A percentile compares a stretch with the other conserved stretches of the same genome.
Conservation (phyloP, 1,284 basidiomycete genomes). For the Puccinia hordei region DNA sequence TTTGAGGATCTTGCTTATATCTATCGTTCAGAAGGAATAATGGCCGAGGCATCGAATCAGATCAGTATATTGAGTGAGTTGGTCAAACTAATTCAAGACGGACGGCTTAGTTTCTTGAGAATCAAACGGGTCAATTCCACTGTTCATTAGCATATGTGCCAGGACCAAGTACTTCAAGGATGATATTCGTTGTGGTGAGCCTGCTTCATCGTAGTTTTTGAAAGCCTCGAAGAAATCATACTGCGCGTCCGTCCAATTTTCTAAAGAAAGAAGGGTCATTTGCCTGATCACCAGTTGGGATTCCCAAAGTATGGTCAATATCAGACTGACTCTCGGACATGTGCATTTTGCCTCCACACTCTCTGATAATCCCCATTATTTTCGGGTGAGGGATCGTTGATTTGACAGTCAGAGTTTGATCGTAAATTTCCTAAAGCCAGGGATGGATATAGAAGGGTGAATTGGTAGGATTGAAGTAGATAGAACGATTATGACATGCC, state of each 20-base stretch:
- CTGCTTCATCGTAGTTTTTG: slow-evolving; percentile 96
- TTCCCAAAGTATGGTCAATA: background rate
- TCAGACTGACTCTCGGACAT: slow-evolving; percentile 87
- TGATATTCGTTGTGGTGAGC: slow-evolving; percentile 91
- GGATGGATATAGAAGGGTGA: background rate
- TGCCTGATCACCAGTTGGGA: background rate
- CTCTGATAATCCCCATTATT: slow-evolving; percentile 98
- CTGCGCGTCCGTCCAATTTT: slow-evolving; percentile 93
- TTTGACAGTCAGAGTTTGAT: slow-evolving; percentile 85
- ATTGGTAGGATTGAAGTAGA: background rate
- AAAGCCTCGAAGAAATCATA: slow-evolving; percentile 99
- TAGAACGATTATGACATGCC: slow-evolving; percentile 61
- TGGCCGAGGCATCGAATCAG: background rate
- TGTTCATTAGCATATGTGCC: slow-evolving; percentile 97
- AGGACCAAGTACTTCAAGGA: slow-evolving; percentile 98
- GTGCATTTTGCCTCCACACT: slow-evolving; percentile 99
- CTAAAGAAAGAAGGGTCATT: slow-evolving; percentile 60
- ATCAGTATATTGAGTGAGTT: background rate
- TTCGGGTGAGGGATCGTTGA: slow-evolving; percentile 97
- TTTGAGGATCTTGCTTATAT: slow-evolving; percentile 94
- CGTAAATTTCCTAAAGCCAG: slow-evolving; percentile 83
- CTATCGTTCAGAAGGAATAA: slow-evolving; percentile 62
- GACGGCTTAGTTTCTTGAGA: slow-evolving; percentile 98
- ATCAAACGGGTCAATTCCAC: slow-evolving; percentile 98
- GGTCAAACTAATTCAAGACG: slow-evolving; percentile 56